Evolutionary conservation across 73 alveolate genomes (phyloP), one percentile per base, ranked within the genome.

Genomic region (Chromera velia): DNA sequence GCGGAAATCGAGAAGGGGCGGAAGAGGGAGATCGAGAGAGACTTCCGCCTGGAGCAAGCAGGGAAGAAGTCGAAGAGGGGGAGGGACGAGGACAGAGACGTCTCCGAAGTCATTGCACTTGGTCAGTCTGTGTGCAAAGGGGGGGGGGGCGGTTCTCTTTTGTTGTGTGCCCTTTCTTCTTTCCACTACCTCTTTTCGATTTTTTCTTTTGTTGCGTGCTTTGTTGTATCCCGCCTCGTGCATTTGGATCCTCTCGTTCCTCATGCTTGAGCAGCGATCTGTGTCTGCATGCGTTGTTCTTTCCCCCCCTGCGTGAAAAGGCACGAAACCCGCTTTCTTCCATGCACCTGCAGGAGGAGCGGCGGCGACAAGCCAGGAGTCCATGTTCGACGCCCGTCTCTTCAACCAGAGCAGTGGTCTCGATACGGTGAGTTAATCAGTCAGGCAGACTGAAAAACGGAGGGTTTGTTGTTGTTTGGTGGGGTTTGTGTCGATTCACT

Each of bases 51-150:
- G 83, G 98, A 93, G 76, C 13, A 13, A 30, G 33, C 71, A 13
- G 86, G 86, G 74, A 80, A 80, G 80, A 80, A 80, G 66, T 73
- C 89, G 55, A 94, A 92, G 82, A 70, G 82, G 26, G 89, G 90
- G 18, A 88, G 98, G 34, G 98, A 94, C 80, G 91, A 88, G 55
- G 99, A 95, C 40, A 91, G 99, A 82, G 99, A 95, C 78, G 92
- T 96, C 45, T 89, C 96, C 76, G 99, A 96, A 87, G 90, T 95
- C 82, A 93, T 95, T 28, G 97, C 98, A 29, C 88, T 96, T 9
- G 99, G 99, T 28, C 90, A 92, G 89, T n/a, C n/a, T n/a, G n/a
- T n/a, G 96, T 92, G 47, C 77, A 82, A 75, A n/a, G n/a, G n/a
- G n/a, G n/a, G n/a, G n/a, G n/a, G n/a, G n/a, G n/a, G n/a, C n/a